Evolutionary conservation across 306 rosid species (phyloP), one percentile per base, ranked within the genome.

Genomic region (Cicer arietinum): DNA sequence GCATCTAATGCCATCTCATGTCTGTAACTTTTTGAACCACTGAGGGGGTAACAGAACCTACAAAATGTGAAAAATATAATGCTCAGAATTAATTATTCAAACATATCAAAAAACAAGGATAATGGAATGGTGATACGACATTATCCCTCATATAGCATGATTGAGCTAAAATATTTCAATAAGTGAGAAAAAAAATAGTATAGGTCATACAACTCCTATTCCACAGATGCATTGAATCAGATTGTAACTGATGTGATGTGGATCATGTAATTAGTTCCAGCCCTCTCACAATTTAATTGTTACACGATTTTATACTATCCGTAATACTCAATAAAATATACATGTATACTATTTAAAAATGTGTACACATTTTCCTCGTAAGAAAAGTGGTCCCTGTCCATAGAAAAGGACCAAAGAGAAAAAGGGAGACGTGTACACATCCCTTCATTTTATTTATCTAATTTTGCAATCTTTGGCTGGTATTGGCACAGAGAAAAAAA

Each of bases 1-100:
- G 92, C 88, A 86, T 94, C 97, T 77, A 94, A 85, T 73, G 97
- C 93, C 95, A 94, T 94, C 87, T 94, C 98, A 81, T 87, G 96
- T 87, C 93, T 88, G 82, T 73, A 78, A 79, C 75, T 80, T 76
- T 85, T 79, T 52, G 89, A 88, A 81, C 83, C 84, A 69, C 63
- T 83, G 8, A 85, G 82, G 4, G 92, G 89, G 43, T 86, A 91
- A 61, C 90, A 89, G 67, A 86, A 86, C 86, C 98, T 94, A 74
- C 43, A 73, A 59, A 63, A 79, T 8, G 56, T 45, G 42, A 22
- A 65, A 68, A 53, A 39, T 8, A 61, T 20, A 66, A 80, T 14
- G 73, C 11, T 16, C 25, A 66, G 50, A 70, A 59, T 53, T 11
- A 54, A 41, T 65, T 69, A 41, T 67, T 76, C 43, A 48, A 61